Base-by-base conservation (phyloP, 768 basidiomycete genomes). In the Amyloporia xantha region DNA sequence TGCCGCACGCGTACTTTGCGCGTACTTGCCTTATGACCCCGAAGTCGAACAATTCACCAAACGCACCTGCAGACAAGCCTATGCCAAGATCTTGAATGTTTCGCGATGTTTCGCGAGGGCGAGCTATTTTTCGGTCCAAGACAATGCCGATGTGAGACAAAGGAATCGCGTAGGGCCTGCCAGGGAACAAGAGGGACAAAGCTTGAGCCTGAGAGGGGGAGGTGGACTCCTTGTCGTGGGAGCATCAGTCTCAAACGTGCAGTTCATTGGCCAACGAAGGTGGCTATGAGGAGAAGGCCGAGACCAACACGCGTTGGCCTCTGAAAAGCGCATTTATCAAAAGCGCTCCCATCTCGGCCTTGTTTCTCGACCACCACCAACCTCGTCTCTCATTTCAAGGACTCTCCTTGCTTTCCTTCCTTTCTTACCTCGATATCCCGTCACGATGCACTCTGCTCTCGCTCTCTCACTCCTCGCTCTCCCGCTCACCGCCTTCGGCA, bases 401-500 rank as follows among this genome's bases (percentile, higher is more conserved):
- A 28, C 44, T 36, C 30, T 20, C 44, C n/a, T 25, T 9, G 11
- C 19, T 35, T 15, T 27, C 42, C 42, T 36, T 45, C 33, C 44
- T 17, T 17, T 28, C 30, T 15, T 43, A 7, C 30, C 28, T 25
- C 12, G 21, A 33, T 13, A 27, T 28, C 21, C 43, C 5, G 23
- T 45, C 51, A 51, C 39, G 44, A 71, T 70, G 69, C 53, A 62
- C 65, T 17, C 51, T 50, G 56, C 69, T 54, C 65, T 64, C 52
- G 36, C 62, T 17, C n/a, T 61, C 37, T 57, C 71, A 39, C 50
- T 73, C 21, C 57, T 60, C 4, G 49, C 63, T 28, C 49, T 68
- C 36, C 56, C 68, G 10, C 54, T 72, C 43, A 55, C 61, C 53
- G 66, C 71, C 54, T 65, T 67, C 60, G 73, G 58, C 48, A 60